A percentile compares a stretch with the other conserved stretches of the same genome.
Evolutionary conservation across 805 yeast genomes (phyloP).

Genomic region (Candida methanosorbosa): DNA sequence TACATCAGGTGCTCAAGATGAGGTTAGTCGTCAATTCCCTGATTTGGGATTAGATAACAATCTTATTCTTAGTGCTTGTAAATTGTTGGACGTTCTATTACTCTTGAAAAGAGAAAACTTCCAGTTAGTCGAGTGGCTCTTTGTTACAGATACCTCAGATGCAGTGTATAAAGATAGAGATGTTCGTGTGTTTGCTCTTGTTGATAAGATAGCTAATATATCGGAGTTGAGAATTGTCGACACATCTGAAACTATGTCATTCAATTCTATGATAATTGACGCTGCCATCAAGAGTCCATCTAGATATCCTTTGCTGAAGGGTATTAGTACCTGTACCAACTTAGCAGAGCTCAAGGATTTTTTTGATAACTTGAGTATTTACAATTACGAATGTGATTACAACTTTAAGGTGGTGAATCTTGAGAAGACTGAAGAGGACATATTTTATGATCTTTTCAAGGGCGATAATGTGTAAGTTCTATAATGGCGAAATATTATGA

Average conservation of each 20-base stretch:
- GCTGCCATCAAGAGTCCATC: conserved; percentile 2
- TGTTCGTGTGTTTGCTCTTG: conserved; percentile 27
- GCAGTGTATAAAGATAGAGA: conserved; percentile 19
- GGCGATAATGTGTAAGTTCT: no score
- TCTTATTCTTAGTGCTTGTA: conserved; percentile 53
- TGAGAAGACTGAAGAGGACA: conserved; percentile 44
- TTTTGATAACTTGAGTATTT: conserved; percentile 56
- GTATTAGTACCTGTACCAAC: conserved; percentile 29
- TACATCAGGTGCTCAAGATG: conserved; percentile 15
- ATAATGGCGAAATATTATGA: background rate
- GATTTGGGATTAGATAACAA: conserved; percentile 29
- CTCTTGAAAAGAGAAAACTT: conserved; percentile 69
- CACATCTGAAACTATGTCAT: conserved; percentile 11
- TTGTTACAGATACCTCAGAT: conserved; percentile 49
- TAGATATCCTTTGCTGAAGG: conserved; percentile 37
- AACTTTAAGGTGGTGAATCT: conserved; percentile 35
- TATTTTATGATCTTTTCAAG: conserved; percentile 46
- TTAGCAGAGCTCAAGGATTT: conserved; percentile 48
- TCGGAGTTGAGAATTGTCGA: conserved; percentile 12
- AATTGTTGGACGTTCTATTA: conserved; percentile 68
- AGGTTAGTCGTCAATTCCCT: background rate
- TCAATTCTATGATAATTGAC: conserved; percentile 2
- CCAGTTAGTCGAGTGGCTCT: conserved; percentile 77
- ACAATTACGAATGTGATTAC: conserved; percentile 59
- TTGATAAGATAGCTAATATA: conserved; percentile 23